These are phyloP conservation scores for Botrytis fragariae DNA, from an alignment of 2,329 filamentous ascomycete genomes.

Conservation along the genomic window DNA sequence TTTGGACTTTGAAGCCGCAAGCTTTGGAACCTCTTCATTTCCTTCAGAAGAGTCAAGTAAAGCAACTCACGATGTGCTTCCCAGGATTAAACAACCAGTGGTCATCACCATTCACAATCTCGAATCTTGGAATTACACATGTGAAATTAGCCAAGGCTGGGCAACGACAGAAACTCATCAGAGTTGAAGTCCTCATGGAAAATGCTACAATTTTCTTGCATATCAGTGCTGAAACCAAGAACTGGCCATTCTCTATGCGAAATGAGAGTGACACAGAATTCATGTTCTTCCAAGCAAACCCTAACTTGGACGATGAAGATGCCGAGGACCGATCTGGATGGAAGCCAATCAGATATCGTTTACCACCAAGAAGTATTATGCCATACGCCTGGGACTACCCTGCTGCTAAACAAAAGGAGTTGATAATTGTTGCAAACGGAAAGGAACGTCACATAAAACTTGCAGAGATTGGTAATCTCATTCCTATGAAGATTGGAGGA, in stretches of 20 bases:
- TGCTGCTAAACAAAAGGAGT: slow-evolving; percentile 91
- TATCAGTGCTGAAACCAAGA: slow-evolving; percentile 83
- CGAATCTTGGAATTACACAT: slow-evolving; percentile 87
- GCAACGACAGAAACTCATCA: slow-evolving; percentile 82
- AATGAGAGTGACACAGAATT: slow-evolving; percentile 98
- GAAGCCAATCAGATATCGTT: slow-evolving; percentile 86
- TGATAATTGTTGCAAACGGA: slow-evolving; percentile 75
- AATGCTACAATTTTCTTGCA: slow-evolving; percentile 91
- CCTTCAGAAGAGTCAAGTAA: slow-evolving; percentile 75
- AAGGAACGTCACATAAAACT: slow-evolving; percentile 91
- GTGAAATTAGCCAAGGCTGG: slow-evolving; percentile 90
- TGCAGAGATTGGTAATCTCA: slow-evolving; percentile 91
- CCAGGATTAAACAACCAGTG: slow-evolving; percentile 94
- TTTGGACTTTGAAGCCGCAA: slow-evolving; percentile 73
- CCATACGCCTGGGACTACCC: slow-evolving; percentile 99
- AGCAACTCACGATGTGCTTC: slow-evolving; percentile 90
- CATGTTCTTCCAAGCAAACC: slow-evolving; percentile 92
- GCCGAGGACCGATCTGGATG: slow-evolving; percentile 80
- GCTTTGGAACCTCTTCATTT: slow-evolving; percentile 85
- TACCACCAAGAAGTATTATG: slow-evolving; percentile 96
- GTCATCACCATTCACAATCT: slow-evolving; percentile 97
- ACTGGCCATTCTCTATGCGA: slow-evolving; percentile 98
- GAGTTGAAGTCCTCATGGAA: slow-evolving; percentile 88
- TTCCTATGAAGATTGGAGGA: slow-evolving; percentile 82
- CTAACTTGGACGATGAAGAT: slow-evolving; percentile 88